phyloP scores from a whole-genome alignment of 2,329 filamentous ascomycete species.

The Claviceps spartinae region DNA sequence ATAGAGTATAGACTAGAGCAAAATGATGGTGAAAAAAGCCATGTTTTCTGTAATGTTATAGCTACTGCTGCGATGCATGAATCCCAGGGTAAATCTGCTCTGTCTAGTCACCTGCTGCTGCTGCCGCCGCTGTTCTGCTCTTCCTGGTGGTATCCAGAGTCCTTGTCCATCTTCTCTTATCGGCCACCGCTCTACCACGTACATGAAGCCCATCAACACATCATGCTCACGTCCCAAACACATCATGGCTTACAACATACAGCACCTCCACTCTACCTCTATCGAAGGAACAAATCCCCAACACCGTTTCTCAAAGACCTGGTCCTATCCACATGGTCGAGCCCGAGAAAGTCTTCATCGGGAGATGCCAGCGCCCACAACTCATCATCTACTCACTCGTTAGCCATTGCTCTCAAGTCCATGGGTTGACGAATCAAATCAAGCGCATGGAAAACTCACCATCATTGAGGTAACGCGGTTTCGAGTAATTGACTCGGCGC shows the following conservation, averaged over 20 bases:
- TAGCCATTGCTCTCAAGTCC: neutral
- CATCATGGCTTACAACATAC: neutral
- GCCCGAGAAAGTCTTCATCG: conserved; percentile 48
- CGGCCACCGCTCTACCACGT: neutral
- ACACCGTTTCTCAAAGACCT: conserved; percentile 44
- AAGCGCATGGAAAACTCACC: conserved; percentile 42
- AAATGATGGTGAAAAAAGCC: neutral
- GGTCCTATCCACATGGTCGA: conserved; percentile 53
- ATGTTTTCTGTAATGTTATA: neutral
- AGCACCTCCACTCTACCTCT: conserved; percentile 2
- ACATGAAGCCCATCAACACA: neutral
- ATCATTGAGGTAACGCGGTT: conserved; percentile 72
- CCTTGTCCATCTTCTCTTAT: conserved; percentile 4
- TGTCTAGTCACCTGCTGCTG: neutral
- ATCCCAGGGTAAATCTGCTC: neutral
- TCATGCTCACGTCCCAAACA: neutral
- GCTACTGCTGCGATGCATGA: neutral
- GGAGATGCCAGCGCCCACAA: conserved; percentile 37
- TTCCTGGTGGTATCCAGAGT: conserved; percentile 8
- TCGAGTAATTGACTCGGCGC: conserved; percentile 56
- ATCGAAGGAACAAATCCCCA: conserved; percentile 48
- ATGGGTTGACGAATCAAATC: neutral
- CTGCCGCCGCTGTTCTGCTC: neutral
- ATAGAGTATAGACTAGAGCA: neutral
- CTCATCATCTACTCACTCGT: conserved; percentile 37